These are phyloP conservation scores for Artemisia princeps DNA, from an alignment of 140 eudicot species.

Conservation along the genomic window DNA sequence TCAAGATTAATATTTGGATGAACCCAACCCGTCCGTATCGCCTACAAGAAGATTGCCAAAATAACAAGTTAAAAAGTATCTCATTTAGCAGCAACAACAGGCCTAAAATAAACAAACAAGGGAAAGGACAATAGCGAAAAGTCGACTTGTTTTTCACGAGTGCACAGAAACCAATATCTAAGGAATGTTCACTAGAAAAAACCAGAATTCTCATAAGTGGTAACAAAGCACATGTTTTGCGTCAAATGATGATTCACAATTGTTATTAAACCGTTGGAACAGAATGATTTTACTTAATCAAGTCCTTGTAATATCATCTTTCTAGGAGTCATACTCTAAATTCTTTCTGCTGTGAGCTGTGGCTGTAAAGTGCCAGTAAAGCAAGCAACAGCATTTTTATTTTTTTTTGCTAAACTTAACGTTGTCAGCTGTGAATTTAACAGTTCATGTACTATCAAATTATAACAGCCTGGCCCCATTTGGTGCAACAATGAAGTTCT, in stretches of 20 bases:
- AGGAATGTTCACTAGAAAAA: not conserved
- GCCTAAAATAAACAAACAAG: not conserved
- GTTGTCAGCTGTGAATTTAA: too few relatives aligned
- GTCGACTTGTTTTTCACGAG: constrained; percentile 8
- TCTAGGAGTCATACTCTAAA: not conserved
- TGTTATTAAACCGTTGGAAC: not conserved
- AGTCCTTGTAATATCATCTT: not conserved
- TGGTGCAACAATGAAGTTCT: too few relatives aligned
- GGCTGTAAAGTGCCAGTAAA: too few relatives aligned
- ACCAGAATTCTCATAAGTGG: not conserved
- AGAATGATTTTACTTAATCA: not conserved
- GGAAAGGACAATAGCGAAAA: constrained; percentile 1
- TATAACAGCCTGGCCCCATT: too few relatives aligned
- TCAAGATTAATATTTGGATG: constrained; percentile 94
- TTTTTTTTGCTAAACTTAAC: too few relatives aligned
- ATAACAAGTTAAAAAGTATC: not conserved
- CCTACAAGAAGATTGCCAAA: constrained; percentile 47
- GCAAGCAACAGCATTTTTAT: too few relatives aligned
- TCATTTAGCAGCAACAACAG: not conserved
- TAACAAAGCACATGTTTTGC: not conserved
- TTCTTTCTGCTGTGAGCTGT: too few relatives aligned
- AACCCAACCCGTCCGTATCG: constrained; percentile 87
- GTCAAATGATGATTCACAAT: not conserved
- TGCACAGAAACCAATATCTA: not conserved
- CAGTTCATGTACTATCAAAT: too few relatives aligned